Evolutionary conservation across 257 asterid genomes (phyloP).

Genomic region (Solanum neorickii): DNA sequence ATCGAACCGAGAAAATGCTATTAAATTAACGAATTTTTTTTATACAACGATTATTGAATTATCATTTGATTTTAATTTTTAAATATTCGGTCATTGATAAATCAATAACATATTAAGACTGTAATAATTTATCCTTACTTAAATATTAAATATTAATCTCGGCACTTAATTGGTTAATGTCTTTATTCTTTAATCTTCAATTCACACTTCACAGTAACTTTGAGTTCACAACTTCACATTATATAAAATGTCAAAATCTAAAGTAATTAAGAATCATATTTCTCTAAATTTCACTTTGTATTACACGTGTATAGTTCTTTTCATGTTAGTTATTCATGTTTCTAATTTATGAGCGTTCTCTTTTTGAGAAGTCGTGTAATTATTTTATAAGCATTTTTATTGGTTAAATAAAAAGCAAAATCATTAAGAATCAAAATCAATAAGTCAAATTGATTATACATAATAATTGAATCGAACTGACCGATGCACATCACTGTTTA

Average conservation of each 20-base stretch:
- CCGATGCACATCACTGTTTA: background rate
- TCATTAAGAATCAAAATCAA: background rate
- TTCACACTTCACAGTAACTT: background rate
- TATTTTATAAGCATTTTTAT: too few relatives aligned
- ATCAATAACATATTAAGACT: too few relatives aligned
- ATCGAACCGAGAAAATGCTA: too few relatives aligned
- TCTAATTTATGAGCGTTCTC: background rate
- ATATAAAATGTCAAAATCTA: too few relatives aligned
- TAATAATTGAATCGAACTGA: background rate
- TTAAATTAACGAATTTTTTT: too few relatives aligned
- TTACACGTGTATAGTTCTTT: background rate
- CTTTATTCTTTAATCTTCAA: background rate
- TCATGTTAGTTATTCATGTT: background rate
- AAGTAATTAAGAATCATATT: too few relatives aligned
- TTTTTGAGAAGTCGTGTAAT: background rate
- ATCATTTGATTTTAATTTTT: too few relatives aligned
- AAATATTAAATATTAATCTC: too few relatives aligned
- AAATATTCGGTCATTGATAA: too few relatives aligned
- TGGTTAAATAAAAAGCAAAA: background rate
- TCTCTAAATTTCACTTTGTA: background rate
- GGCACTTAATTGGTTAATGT: too few relatives aligned
- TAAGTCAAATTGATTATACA: background rate
- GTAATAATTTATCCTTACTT: too few relatives aligned
- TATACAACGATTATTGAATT: too few relatives aligned
- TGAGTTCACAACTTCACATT: background rate